These are phyloP conservation scores for Cornus controversa DNA, from an alignment of 148 eudicot genomes.

Conservation along the genomic window DNA sequence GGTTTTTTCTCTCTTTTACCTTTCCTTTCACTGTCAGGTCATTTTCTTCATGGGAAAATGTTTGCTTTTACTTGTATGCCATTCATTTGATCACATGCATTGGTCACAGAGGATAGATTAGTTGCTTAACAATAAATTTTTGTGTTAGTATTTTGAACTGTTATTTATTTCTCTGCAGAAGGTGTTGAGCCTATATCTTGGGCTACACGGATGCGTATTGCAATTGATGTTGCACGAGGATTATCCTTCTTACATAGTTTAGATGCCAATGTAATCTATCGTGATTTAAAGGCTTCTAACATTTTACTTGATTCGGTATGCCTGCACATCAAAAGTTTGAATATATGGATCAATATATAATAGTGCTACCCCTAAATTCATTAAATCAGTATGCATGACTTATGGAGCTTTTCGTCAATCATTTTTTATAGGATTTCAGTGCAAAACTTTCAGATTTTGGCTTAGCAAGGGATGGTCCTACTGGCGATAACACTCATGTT, in stretches of 20 bases:
- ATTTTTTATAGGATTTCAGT: constrained; percentile 34
- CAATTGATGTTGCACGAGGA: constrained; percentile 36
- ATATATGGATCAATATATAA: background rate
- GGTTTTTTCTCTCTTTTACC: background rate
- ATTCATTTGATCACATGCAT: background rate
- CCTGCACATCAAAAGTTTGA: constrained; percentile 1
- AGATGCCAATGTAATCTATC: constrained; percentile 29
- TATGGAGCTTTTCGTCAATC: background rate
- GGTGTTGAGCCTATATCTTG: constrained; percentile 33
- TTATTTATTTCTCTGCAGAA: constrained; percentile 13
- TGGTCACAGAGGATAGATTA: background rate
- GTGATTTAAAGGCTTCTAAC: constrained; percentile 34
- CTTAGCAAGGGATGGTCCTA: constrained; percentile 46
- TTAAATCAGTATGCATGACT: background rate
- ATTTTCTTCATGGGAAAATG: background rate
- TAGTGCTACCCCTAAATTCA: background rate
- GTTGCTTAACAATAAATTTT: background rate
- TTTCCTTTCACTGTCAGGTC: background rate
- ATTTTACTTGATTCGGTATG: constrained; percentile 32
- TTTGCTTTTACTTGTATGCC: background rate
- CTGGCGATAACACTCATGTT: constrained; percentile 49
- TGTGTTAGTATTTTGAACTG: background rate
- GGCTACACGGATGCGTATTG: constrained; percentile 31
- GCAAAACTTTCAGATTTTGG: constrained; percentile 53
- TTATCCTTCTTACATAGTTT: constrained; percentile 29